Evolutionary conservation across 176 grass and related monocot species (phyloP), one percentile per base, ranked within the genome.

Genomic region (Leersia perrieri): DNA sequence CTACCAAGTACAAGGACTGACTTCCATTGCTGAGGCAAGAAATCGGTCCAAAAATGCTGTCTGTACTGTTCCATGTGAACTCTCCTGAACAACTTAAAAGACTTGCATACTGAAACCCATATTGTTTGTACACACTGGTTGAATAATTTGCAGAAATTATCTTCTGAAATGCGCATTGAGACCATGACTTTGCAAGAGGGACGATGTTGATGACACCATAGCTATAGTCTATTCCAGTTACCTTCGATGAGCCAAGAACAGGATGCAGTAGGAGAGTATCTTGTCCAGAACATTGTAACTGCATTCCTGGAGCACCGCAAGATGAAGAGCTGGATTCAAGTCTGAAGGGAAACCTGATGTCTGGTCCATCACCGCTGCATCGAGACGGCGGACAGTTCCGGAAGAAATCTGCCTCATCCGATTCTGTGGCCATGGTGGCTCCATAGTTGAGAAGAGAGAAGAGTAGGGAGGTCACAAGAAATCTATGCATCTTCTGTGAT

Each of bases 311-410:
- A 4, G 62, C 15, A 11, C 87, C 82, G 7, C 87, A 85, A 30
- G 57, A 41, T 55, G 45, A 23, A 36, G 62, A 41, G 31, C 82
- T 78, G 16, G 80, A 25, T 55, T 86, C 63, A 7, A 89, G 76
- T 1, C 61, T 60, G 63, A 75, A 80, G 0, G 87, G 87, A 7
- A 61, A 89, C 75, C 76, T 44, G 20, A 89, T 81, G 36, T 85
- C 36, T 11, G 45, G 75, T 11, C 82, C 61, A 32, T 74, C 29
- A 11, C 31, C 4, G 66, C 64, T 66, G 64, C 63, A 65, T 8
- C 18, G 29, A 2, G 65, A 68, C 7, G 18, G 64, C n/a, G 64
- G 33, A 68, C 33, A 36, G 3, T 68, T 22, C 0, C 8, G 16
- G 65, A 65, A 65, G 63, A 65, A 65, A 65, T 65, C 63, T 65